Evolutionary conservation across 2,329 filamentous ascomycete species (phyloP).

Genomic region (Claviceps purpurea): DNA sequence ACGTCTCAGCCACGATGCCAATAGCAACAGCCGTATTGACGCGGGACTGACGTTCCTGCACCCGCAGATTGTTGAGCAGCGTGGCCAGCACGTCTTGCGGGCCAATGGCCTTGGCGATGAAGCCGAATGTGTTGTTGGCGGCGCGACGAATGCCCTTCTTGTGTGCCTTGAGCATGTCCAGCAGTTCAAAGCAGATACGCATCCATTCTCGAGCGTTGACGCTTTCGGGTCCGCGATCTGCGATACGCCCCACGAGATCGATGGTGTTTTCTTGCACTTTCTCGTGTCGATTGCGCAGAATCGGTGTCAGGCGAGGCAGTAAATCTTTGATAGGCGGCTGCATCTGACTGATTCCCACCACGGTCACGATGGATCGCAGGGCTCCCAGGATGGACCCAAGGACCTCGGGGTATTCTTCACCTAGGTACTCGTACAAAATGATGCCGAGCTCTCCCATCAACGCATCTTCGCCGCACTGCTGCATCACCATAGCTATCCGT

Average conservation of each 20-base stretch:
- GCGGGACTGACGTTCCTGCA: constrained; percentile 94
- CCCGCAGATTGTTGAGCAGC: constrained; percentile 87
- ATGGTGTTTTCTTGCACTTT: constrained; percentile 99
- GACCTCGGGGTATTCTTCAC: constrained; percentile 97
- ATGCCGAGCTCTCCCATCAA: constrained; percentile 91
- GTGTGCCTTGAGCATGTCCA: constrained; percentile 99
- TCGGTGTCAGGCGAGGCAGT: constrained; percentile 89
- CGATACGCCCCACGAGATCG: constrained; percentile 92
- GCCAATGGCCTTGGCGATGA: constrained; percentile 97
- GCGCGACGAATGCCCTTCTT: constrained; percentile 98
- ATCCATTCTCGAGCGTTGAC: constrained; percentile 99
- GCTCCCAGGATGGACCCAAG: constrained; percentile 92
- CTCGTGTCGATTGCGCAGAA: constrained; percentile 93
- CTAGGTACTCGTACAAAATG: constrained; percentile 93
- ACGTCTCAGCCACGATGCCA: constrained; percentile 96
- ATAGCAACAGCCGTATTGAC: constrained; percentile 98
- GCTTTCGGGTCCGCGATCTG: constrained; percentile 88
- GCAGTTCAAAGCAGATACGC: constrained; percentile 96
- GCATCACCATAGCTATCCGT: constrained; percentile 96
- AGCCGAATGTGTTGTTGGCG: constrained; percentile 98
- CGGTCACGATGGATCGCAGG: constrained; percentile 88
- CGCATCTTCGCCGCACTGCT: constrained; percentile 91
- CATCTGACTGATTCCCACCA: constrained; percentile 96
- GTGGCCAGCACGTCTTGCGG: constrained; percentile 95
- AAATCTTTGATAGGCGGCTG: constrained; percentile 95